Percentiles rank a stretch among this genome's conserved stretches.
phyloP scores from a whole-genome alignment of 306 rosid genomes.

The Vigna angularis region DNA sequence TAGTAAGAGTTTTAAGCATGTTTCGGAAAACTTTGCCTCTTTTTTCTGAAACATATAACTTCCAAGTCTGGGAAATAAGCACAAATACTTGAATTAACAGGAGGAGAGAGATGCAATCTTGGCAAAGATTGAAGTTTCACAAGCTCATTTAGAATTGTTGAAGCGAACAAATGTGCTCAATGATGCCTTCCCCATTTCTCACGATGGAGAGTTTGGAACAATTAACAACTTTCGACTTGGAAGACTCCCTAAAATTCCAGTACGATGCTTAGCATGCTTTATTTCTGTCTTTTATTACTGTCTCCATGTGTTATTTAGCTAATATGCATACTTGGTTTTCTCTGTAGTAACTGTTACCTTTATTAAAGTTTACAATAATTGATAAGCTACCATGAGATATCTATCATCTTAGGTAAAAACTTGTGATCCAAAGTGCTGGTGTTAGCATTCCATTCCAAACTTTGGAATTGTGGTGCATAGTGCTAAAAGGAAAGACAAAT shows the following conservation, averaged over 20 bases:
- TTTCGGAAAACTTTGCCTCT: conserved; percentile 24
- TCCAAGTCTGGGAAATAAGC: conserved; percentile 24
- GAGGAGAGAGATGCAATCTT: conserved; percentile 96
- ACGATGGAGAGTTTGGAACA: conserved; percentile 98
- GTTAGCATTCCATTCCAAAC: background rate
- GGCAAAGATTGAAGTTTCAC: conserved; percentile 96
- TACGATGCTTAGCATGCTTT: conserved; percentile 52
- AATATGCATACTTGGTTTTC: conserved; percentile 18
- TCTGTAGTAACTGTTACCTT: conserved; percentile 25
- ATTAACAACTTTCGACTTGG: conserved; percentile 97
- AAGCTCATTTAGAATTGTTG: conserved; percentile 92
- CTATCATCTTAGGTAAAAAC: background rate
- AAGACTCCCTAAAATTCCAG: conserved; percentile 94
- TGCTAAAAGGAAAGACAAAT: background rate
- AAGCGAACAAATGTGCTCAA: conserved; percentile 92
- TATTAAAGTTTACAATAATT: conserved; percentile 25
- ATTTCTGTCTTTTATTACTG: conserved; percentile 27
- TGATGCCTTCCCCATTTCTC: conserved; percentile 95
- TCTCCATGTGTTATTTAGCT: conserved; percentile 30
- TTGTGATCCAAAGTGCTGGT: background rate
- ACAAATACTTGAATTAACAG: conserved; percentile 59
- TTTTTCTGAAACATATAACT: background rate
- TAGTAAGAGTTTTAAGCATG: conserved; percentile 36
- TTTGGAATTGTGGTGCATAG: background rate
- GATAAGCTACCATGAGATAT: conserved; percentile 10